Conservation (phyloP, 768 basidiomycete species). For the Podaxis rugospora region DNA sequence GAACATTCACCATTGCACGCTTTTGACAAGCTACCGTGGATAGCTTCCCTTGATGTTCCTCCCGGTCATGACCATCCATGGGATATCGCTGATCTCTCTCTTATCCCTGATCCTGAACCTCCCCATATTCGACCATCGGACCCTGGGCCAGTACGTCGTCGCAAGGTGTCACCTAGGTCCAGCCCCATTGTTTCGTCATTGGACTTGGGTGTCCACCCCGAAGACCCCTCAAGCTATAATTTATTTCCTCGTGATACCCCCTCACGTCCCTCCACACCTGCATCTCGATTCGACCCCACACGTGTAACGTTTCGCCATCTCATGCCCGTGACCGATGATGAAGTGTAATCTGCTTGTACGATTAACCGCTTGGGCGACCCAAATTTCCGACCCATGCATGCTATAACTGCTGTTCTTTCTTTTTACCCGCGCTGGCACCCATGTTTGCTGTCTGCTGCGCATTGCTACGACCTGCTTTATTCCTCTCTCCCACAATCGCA, state of each 20-base stretch:
- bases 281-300: conserved; percentile 40
- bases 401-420: background rate
- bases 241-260: conserved; percentile 13
- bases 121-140: conserved; percentile 22
- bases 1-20: conserved; percentile 28
- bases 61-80: conserved; percentile 36
- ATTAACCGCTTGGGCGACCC: conserved; percentile 22
- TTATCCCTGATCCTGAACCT: conserved; percentile 32
- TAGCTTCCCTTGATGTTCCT: conserved; percentile 48
- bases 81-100: conserved; percentile 67
- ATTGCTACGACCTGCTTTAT: background rate
- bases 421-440: background rate
- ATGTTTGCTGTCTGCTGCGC: background rate
- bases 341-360: conserved; percentile 28
- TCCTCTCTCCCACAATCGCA: background rate
- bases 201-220: conserved; percentile 7
- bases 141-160: conserved; percentile 55
- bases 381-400: conserved; percentile 9
- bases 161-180: conserved; percentile 49
- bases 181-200: conserved; percentile 33
- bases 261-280: conserved; percentile 20
- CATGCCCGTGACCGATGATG: conserved; percentile 51
- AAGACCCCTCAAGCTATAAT: conserved; percentile 3
- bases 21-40: conserved; percentile 70
- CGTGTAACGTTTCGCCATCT: conserved; percentile 52